These are phyloP conservation scores for Candida loeiensis DNA, from an alignment of 805 yeast genomes.

Conservation along the genomic window DNA sequence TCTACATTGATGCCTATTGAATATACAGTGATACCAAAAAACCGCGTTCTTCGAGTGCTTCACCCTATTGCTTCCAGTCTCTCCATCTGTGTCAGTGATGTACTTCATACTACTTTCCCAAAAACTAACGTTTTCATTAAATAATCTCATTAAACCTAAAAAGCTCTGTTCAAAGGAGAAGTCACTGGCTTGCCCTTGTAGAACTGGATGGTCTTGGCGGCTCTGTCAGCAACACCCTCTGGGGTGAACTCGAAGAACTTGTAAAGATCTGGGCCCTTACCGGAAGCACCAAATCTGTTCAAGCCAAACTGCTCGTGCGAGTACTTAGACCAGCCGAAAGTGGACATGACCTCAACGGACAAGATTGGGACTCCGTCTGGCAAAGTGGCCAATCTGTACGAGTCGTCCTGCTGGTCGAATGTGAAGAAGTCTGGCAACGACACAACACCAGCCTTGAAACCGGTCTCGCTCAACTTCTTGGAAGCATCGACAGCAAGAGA, in stretches of 20 bases:
- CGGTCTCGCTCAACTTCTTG: conserved; percentile 61
- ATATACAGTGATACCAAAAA: no score
- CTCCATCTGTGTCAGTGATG: not conserved
- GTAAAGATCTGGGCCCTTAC: conserved; percentile 80
- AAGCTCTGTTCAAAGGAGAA: conserved; percentile 81
- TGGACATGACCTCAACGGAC: conserved; percentile 90
- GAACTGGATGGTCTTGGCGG: conserved; percentile 70
- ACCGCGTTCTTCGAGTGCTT: not conserved
- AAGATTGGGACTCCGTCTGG: conserved; percentile 93
- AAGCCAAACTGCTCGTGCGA: conserved; percentile 96
- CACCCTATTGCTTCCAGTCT: not conserved
- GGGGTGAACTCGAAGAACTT: conserved; percentile 85
- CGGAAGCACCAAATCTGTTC: conserved; percentile 95
- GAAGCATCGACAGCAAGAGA: conserved; percentile 77
- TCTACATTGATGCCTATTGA: no score
- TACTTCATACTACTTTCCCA: not conserved
- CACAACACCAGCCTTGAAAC: conserved; percentile 76
- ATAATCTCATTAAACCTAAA: conserved; percentile 34
- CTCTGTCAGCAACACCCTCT: conserved; percentile 88
- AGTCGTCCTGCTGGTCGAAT: conserved; percentile 77
- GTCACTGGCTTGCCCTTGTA: conserved; percentile 71
- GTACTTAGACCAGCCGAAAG: conserved; percentile 91
- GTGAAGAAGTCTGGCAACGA: conserved; percentile 92
- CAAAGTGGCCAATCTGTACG: conserved; percentile 79
- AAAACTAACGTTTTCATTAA: no score